Evolutionary conservation across 1,284 basidiomycete genomes (phyloP), one percentile per base, ranked within the genome.

Genomic region (Cutaneotrichosporon sp.): DNA sequence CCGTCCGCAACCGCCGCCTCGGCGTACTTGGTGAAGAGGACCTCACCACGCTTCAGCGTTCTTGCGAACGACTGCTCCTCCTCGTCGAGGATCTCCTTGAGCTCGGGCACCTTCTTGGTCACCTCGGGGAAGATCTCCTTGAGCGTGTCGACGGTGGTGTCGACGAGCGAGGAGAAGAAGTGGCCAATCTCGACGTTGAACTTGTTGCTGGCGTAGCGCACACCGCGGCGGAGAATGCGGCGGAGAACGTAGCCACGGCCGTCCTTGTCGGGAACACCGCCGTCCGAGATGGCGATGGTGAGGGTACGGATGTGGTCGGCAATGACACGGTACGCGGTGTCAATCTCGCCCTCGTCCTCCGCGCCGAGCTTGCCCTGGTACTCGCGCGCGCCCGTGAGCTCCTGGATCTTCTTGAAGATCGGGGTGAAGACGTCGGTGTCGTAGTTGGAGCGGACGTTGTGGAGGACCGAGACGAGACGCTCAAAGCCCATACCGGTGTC

Each of bases 401-500:
- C 87, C 76, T 92, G 90, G 66, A 99, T 91, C 79, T 86, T 89
- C 53, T 81, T 82, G 75, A 99, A 99, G 64, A 99, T 88, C 9
- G 95, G 95, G 1, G 83, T 79, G 81, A 99, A 99, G 59, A 95
- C 86, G 75, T 99, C 95, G 51, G 95, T 99, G 80, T 99, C 95
- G 81, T 99, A 99, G 82, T 99, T 99, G 58, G 95, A 97, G 33
- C 86, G 84, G 72, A 88, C 91, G 81, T 93, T 86, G 79, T 99
- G 95, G 18, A 98, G 83, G 52, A 91, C 88, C 11, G 95, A 97
- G 38, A 99, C 95, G 33, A 99, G 84, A 63, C 95, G 92, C 81
- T 99, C 95, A 79, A 97, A 99, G 60, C 95, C 95, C 93, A 99
- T 94, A 60, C 95, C 95, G 14, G 95, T 99, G 79, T 99, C 95